Conservation (phyloP, 306 rosid genomes). For the Erythrophleum fordii region DNA sequence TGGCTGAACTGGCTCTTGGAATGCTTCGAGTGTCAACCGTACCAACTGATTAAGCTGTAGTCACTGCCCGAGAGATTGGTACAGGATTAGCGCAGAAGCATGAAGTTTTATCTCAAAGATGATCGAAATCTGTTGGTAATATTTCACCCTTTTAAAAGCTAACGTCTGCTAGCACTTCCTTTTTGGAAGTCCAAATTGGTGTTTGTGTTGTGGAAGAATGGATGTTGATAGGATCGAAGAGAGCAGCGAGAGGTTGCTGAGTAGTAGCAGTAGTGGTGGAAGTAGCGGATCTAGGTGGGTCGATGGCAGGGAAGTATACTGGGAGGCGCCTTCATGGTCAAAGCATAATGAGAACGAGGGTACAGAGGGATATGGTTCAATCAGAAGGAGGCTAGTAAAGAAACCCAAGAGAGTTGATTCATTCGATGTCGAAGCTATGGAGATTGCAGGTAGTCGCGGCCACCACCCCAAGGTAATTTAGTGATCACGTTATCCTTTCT, state of each 20-base stretch:
- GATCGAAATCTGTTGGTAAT: conserved; percentile 24
- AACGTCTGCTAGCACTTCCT: not conserved
- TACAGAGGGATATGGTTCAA: conserved; percentile 62
- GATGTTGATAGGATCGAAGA: conserved; percentile 73
- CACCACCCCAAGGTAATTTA: conserved; percentile 58
- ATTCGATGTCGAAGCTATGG: conserved; percentile 92
- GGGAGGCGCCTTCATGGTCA: conserved; percentile 62
- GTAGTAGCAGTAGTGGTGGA: conserved; percentile 44
- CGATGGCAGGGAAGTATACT: conserved; percentile 83
- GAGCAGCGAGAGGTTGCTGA: conserved; percentile 59
- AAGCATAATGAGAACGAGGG: conserved; percentile 44
- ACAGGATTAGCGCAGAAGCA: not conserved
- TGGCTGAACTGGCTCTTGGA: not conserved
- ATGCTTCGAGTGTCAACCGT: conserved; percentile 16
- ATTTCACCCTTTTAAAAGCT: conserved; percentile 35
- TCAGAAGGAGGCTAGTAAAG: conserved; percentile 81
- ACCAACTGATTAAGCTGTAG: not conserved
- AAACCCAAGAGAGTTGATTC: conserved; percentile 86
- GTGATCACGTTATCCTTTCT: not conserved
- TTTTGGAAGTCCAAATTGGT: conserved; percentile 24
- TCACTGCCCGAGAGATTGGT: no score
- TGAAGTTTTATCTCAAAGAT: conserved; percentile 35
- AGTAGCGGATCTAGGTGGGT: conserved; percentile 82
- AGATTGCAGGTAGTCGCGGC: conserved; percentile 64
- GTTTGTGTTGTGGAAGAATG: conserved; percentile 47